These are phyloP conservation scores for Acacia crassicarpa DNA, from an alignment of 306 rosid species.

Conservation along the genomic window DNA sequence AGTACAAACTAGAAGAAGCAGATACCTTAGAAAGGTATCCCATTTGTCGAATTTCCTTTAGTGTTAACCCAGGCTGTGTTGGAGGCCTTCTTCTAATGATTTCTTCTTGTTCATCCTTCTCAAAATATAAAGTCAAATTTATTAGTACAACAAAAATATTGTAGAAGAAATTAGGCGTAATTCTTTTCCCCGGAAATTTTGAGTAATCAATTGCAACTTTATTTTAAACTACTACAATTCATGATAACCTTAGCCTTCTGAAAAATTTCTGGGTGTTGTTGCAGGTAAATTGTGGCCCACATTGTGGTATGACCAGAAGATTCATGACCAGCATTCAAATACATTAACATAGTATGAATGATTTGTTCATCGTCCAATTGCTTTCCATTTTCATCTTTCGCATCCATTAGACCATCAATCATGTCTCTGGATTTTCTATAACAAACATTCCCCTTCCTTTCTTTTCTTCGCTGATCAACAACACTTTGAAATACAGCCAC, in stretches of 20 bases:
- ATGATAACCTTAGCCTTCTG: neutral
- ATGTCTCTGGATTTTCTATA: constrained; percentile 56
- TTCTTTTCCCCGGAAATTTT: too few species aligned
- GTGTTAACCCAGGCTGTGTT: constrained; percentile 29
- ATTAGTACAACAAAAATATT: neutral
- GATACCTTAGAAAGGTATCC: neutral
- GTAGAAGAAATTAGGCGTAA: neutral
- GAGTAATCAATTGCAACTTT: too few species aligned
- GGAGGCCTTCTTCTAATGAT: constrained; percentile 48
- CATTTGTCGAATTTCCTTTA: neutral
- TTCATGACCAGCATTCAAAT: constrained; percentile 92
- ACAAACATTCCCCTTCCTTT: constrained; percentile 11
- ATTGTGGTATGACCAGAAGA: constrained; percentile 84
- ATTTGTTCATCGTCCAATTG: constrained; percentile 68
- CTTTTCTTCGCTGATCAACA: constrained; percentile 50
- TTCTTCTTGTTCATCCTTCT: constrained; percentile 63
- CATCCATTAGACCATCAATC: constrained; percentile 68
- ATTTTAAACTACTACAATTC: neutral
- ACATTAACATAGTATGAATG: constrained; percentile 76
- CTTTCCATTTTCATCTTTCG: constrained; percentile 67
- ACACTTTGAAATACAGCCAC: constrained; percentile 50
- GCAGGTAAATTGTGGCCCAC: constrained; percentile 65
- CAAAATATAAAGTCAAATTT: neutral
- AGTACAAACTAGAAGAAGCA: too few species aligned
- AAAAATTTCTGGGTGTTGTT: constrained; percentile 36